Evolutionary conservation across 202 grass and related monocot genomes (phyloP).

Genomic region (Elaeis oleifera): DNA sequence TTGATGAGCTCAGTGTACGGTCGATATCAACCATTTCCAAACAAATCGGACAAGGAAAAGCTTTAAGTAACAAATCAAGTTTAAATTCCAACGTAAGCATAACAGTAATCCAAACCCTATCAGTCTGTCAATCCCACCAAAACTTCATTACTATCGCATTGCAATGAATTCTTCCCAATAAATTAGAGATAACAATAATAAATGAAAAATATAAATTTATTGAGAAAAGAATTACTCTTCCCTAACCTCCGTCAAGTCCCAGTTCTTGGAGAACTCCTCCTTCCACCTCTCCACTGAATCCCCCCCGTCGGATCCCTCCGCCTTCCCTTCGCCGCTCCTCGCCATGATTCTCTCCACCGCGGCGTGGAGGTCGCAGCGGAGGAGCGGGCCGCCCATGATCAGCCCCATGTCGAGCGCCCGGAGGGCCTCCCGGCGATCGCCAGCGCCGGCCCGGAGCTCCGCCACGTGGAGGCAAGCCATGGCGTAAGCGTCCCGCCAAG

Average conservation of each 20-base stretch:
- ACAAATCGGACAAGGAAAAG: too few relatives aligned
- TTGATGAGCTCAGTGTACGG: too few relatives aligned
- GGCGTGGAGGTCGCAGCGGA: slow-evolving; percentile 55
- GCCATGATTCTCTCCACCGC: slow-evolving; percentile 39
- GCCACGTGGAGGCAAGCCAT: slow-evolving; percentile 84
- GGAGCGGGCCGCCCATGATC: slow-evolving; percentile 83
- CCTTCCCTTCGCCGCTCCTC: slow-evolving; percentile 5
- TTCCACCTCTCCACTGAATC: slow-evolving; percentile 37
- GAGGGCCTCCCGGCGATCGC: slow-evolving; percentile 44
- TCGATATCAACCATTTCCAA: too few relatives aligned
- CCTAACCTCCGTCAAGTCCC: slow-evolving; percentile 55
- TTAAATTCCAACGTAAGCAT: too few relatives aligned
- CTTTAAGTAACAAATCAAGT: too few relatives aligned
- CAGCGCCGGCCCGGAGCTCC: slow-evolving; percentile 30
- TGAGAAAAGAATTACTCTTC: too few relatives aligned
- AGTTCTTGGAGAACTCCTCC: slow-evolving; percentile 35
- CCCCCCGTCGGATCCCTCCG: background rate
- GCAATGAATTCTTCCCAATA: background rate
- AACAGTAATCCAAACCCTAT: too few relatives aligned
- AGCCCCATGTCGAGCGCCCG: slow-evolving; percentile 90
- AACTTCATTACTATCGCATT: background rate
- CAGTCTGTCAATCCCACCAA: background rate
- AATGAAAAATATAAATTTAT: too few relatives aligned
- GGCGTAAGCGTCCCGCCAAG: slow-evolving; percentile 78
- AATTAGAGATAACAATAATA: too few relatives aligned